These are phyloP conservation scores for Beauveria sp. DNA, from an alignment of 2,329 filamentous ascomycete species.

Conservation along the genomic window DNA sequence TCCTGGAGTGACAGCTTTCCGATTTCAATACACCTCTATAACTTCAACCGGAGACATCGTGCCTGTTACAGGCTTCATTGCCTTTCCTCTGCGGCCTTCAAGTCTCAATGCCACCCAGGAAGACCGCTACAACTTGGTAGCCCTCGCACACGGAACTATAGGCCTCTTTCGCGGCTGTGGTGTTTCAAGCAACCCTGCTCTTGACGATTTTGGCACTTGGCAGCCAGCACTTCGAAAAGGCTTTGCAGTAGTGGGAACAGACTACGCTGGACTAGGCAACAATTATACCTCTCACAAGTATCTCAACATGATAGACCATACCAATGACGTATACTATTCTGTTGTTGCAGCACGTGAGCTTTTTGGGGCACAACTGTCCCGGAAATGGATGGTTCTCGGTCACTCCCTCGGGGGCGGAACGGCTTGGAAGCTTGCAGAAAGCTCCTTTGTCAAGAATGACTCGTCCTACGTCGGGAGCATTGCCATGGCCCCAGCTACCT, in stretches of 20 bases:
- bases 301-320: slow-evolving; percentile 4
- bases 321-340: slow-evolving; percentile 14
- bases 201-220: slow-evolving; percentile 14
- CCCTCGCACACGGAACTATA: slow-evolving; percentile 14
- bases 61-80: slow-evolving; percentile 15
- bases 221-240: slow-evolving; percentile 2
- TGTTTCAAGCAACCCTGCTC: slow-evolving; percentile 8
- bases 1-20: slow-evolving; percentile 11
- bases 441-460: neutral
- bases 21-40: slow-evolving; percentile 15
- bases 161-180: slow-evolving; percentile 14
- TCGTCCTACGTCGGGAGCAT: too few relatives aligned
- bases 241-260: slow-evolving; percentile 16
- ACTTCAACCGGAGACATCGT: slow-evolving; percentile 11
- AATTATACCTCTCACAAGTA: slow-evolving; percentile 16
- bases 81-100: neutral
- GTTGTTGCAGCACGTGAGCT: slow-evolving; percentile 8
- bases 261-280: slow-evolving; percentile 18
- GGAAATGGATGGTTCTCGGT: slow-evolving; percentile 13
- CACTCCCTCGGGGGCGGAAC: slow-evolving; percentile 17
- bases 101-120: too few relatives aligned
- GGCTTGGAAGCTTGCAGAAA: slow-evolving; percentile 16
- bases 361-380: slow-evolving; percentile 9
- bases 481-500: too few relatives aligned
- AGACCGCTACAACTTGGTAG: slow-evolving; percentile 1